Conservation (phyloP, 768 basidiomycete species). For the Gyrodon lividus region DNA sequence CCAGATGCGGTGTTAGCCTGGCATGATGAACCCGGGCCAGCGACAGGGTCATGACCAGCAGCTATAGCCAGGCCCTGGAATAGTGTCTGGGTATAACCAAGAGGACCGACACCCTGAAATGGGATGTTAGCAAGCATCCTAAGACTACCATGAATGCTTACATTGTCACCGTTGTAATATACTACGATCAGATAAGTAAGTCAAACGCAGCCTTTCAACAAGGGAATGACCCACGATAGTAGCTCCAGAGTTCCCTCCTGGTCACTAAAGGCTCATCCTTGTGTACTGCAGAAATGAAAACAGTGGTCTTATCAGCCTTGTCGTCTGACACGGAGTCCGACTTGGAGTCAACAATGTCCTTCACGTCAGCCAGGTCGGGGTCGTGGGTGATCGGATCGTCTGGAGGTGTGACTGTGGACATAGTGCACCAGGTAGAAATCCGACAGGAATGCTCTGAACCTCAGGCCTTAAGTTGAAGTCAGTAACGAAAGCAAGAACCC, state of each 20-base stretch:
- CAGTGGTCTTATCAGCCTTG: constrained; percentile 13
- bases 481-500: background rate
- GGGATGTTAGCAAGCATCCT: background rate
- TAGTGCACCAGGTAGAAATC: constrained; percentile 1
- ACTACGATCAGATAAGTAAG: constrained; percentile 40
- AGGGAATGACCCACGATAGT: constrained; percentile 50
- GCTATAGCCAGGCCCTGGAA: constrained; percentile 71
- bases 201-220: constrained; percentile 21
- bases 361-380: constrained; percentile 6
- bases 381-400: background rate
- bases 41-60: constrained; percentile 72
- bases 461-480: background rate
- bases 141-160: constrained; percentile 27
- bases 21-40: constrained; percentile 72
- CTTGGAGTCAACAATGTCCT: constrained; percentile 7
- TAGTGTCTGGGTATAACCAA: constrained; percentile 65
- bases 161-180: constrained; percentile 81
- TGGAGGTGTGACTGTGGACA: constrained; percentile 11
- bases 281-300: constrained; percentile 40
- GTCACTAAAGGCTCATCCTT: constrained; percentile 69
- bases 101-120: constrained; percentile 63
- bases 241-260: constrained; percentile 74
- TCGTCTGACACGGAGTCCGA: constrained; percentile 4
- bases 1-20: constrained; percentile 55
- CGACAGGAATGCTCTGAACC: background rate